Evolutionary conservation across 257 asterid genomes (phyloP).

Genomic region (Plantago elongata): DNA sequence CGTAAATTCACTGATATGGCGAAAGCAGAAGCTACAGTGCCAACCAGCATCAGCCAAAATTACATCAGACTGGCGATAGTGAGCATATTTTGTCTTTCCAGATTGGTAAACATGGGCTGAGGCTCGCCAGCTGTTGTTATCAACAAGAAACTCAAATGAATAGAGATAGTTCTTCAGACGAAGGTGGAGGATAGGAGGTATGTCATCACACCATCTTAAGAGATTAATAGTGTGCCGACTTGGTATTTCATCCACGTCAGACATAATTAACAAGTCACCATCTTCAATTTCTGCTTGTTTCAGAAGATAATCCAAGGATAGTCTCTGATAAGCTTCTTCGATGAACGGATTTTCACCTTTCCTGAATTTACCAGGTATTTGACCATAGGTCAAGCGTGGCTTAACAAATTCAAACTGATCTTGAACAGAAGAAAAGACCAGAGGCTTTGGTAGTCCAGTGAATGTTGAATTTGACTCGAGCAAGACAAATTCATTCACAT

Average conservation of each 20-base stretch:
- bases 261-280: constrained; percentile 72
- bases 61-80: constrained; percentile 65
- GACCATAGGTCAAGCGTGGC: constrained; percentile 69
- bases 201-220: constrained; percentile 73
- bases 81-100: constrained; percentile 80
- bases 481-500: constrained; percentile 60
- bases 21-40: constrained; percentile 88
- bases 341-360: constrained; percentile 76
- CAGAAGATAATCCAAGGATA: constrained; percentile 73
- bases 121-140: constrained; percentile 80
- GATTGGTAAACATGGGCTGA: constrained; percentile 60
- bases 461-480: constrained; percentile 84
- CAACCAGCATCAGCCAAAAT: constrained; percentile 72
- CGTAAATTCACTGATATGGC: constrained; percentile 55
- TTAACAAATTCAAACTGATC: constrained; percentile 59
- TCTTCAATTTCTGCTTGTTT: constrained; percentile 81
- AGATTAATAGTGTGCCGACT: constrained; percentile 72
- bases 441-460: constrained; percentile 69
- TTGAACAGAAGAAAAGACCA: constrained; percentile 41
- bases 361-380: constrained; percentile 63
- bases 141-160: constrained; percentile 74
- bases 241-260: constrained; percentile 79
- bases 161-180: constrained; percentile 69
- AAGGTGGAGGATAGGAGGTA: constrained; percentile 70
- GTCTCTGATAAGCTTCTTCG: constrained; percentile 83